These are phyloP conservation scores for Cadophora luteo-olivacea DNA, from an alignment of 2,329 filamentous ascomycete species.

Conservation along the genomic window DNA sequence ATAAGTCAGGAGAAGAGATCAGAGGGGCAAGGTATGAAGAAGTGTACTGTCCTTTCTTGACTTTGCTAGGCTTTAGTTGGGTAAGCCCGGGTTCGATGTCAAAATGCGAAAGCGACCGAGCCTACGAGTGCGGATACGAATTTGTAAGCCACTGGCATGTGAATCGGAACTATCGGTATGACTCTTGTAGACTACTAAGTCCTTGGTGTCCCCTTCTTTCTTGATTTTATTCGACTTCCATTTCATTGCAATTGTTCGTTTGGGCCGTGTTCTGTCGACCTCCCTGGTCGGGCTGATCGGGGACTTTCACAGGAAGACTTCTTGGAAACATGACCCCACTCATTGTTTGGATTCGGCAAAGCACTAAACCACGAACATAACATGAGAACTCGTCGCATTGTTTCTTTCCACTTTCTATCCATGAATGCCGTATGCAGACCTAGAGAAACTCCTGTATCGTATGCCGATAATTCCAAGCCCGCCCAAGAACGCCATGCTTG, in stretches of 20 bases:
- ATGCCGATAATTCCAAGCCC: constrained; percentile 1
- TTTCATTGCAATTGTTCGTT: background rate
- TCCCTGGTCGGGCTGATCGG: background rate
- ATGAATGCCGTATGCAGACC: background rate
- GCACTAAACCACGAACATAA: background rate
- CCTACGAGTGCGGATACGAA: background rate
- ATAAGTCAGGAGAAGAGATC: background rate
- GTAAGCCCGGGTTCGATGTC: background rate
- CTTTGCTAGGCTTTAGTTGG: background rate
- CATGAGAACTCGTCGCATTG: constrained; percentile 1
- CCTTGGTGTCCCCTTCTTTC: background rate
- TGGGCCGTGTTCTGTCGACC: background rate
- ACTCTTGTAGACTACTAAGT: constrained; percentile 9
- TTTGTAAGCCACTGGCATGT: constrained; percentile 15
- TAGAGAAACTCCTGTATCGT: background rate
- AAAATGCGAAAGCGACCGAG: constrained; percentile 1
- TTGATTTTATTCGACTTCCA: background rate
- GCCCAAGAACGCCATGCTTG: constrained; percentile 13
- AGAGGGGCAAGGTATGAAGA: background rate
- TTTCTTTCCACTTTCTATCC: constrained; percentile 1
- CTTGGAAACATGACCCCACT: background rate
- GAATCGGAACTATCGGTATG: constrained; percentile 16
- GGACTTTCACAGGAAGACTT: background rate
- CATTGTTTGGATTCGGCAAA: background rate
- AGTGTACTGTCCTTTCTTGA: background rate